phyloP scores from a whole-genome alignment of 2,329 filamentous ascomycete species.

The Colletotrichum sp. region DNA sequence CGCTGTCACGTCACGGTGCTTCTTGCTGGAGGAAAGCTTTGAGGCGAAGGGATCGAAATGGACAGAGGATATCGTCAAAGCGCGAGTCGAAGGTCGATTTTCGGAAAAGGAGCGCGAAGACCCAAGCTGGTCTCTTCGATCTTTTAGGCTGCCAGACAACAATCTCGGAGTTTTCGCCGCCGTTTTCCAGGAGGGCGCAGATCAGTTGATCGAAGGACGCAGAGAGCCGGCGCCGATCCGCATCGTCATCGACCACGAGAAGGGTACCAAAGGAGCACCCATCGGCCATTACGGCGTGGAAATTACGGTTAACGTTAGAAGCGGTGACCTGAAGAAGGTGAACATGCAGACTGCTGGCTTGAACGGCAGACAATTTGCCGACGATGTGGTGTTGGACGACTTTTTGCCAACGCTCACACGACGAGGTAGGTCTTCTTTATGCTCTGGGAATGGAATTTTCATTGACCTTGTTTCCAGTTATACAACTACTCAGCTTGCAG shows the following conservation, averaged over 20 bases:
- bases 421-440: conserved; percentile 60
- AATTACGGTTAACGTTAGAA: conserved; percentile 68
- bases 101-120: conserved; percentile 83
- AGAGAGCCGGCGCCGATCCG: conserved; percentile 73
- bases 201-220: conserved; percentile 67
- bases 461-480: conserved; percentile 59
- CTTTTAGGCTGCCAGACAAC: conserved; percentile 66
- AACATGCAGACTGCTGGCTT: conserved; percentile 64
- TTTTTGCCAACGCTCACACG: conserved; percentile 78
- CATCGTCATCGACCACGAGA: conserved; percentile 74
- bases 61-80: conserved; percentile 86
- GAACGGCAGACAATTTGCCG: conserved; percentile 73
- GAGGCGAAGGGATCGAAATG: conserved; percentile 79
- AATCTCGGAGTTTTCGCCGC: conserved; percentile 68
- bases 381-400: conserved; percentile 75
- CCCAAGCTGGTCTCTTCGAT: conserved; percentile 80
- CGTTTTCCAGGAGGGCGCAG: conserved; percentile 73
- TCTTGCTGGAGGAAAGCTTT: conserved; percentile 76
- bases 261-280: conserved; percentile 69
- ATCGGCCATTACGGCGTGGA: conserved; percentile 74
- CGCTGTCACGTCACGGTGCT: conserved; percentile 66
- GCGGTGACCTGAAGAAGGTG: conserved; percentile 55
- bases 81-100: conserved; percentile 84
- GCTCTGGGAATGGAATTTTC: neutral
- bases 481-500: conserved; percentile 74